Conservation (phyloP, 2,329 filamentous ascomycete species). For the Calonectria montana region DNA sequence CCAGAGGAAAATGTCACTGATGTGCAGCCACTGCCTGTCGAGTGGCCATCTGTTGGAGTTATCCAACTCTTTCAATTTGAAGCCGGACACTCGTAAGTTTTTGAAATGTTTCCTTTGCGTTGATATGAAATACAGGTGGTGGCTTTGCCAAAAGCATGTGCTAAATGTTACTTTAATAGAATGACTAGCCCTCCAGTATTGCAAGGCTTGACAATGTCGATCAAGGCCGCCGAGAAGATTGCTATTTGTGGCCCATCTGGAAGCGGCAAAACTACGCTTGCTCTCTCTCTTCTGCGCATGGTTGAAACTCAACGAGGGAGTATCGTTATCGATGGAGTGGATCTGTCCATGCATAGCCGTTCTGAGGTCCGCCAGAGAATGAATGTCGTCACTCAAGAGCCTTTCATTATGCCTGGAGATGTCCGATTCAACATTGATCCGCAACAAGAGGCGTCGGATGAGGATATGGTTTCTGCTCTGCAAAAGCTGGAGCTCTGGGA, state of each 20-base stretch:
- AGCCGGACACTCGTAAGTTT: not conserved
- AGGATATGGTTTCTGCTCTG: not conserved
- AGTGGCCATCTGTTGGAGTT: not conserved
- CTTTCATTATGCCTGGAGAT: not conserved
- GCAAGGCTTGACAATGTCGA: not conserved
- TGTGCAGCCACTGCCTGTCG: not conserved
- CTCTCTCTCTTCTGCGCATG: not conserved
- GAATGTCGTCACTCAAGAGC: not conserved
- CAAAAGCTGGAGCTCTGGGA: not conserved
- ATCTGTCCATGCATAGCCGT: not conserved
- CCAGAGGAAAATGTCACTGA: not conserved
- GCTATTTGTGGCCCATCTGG: not conserved
- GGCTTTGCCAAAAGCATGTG: not conserved
- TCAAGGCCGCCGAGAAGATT: not conserved
- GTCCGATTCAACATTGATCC: not conserved
- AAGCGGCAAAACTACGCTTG: not conserved
- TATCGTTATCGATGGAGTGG: not conserved
- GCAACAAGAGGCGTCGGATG: not conserved
- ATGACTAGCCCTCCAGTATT: not conserved
- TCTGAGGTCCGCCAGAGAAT: not conserved
- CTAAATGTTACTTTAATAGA: not conserved
- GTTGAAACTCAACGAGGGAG: not conserved
- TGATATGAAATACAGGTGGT: not conserved
- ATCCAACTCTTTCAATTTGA: not conserved
- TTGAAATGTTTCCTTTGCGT: not conserved